Base-by-base conservation (phyloP, 352 stramenopile species). In the Aphanomyces astaci region DNA sequence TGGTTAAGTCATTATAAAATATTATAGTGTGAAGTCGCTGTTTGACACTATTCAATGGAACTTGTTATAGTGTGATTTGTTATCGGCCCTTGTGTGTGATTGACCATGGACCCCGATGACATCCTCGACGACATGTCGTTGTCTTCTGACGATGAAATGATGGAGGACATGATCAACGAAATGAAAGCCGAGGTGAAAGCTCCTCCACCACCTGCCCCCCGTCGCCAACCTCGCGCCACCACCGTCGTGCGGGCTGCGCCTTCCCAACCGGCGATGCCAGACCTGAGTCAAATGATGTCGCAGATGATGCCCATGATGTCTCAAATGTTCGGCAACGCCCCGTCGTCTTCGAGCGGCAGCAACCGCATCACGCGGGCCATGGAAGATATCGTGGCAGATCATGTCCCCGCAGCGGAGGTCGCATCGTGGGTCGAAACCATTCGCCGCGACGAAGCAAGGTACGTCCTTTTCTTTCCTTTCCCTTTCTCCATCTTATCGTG, bases 301-400 rank as follows among this genome's bases (percentile, higher is more conserved):
- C 82, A 93, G 66, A 93, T 93, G 85, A 92, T 92, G 84, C 84
- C 82, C 24, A 89, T 92, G 84, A 89, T 90, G 82, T 88, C 80
- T 32, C 81, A 89, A 73, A 89, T 93, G 76, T 81, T 93, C 25
- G 79, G 81, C 53, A 79, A 78, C 59, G 60, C 71, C 11, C 70
- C 79, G 30, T 71, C 75, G 5, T 46, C 54, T n/a, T n/a, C n/a
- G n/a, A n/a, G n/a, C n/a, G n/a, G n/a, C 4, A 40, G 31, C 64
- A 17, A 48, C 43, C 39, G 55, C 43, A 60, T 71, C 36, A 57
- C 66, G 0, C 69, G 66, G 2, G 63, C 73, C 39, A 73, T 64
- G 83, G 78, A 90, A 60, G 85, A 93, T 49, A 71, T 90, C 11
- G 76, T 93, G 46, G 76, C 73, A 52, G 74, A 86, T 60, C 74